phyloP scores from a whole-genome alignment of 495 filamentous ascomycete species.

The Podospora tetraspora region DNA sequence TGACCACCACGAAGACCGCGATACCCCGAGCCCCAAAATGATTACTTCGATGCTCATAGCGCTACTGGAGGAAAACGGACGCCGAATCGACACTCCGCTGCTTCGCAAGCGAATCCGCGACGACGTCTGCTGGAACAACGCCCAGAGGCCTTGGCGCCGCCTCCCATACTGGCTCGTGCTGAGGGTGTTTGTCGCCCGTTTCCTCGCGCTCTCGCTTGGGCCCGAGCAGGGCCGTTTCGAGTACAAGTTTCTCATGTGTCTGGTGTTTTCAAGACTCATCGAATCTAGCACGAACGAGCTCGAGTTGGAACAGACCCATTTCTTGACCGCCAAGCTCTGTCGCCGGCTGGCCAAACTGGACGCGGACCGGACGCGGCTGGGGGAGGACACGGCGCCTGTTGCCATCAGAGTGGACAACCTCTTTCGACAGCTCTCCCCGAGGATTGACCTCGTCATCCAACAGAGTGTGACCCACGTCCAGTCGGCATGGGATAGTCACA shows the following conservation, averaged over 20 bases:
- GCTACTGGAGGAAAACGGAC: slow-evolving; percentile 50
- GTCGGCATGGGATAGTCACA: slow-evolving; percentile 29
- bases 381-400: not conserved
- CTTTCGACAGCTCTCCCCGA: slow-evolving; percentile 16
- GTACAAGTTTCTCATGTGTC: slow-evolving; percentile 55
- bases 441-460: slow-evolving; percentile 20
- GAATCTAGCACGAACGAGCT: slow-evolving; percentile 12
- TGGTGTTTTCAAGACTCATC: slow-evolving; percentile 41
- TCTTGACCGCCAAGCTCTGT: slow-evolving; percentile 51
- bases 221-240: slow-evolving; percentile 40
- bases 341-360: slow-evolving; percentile 59
- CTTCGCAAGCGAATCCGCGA: slow-evolving; percentile 56
- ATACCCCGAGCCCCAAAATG: slow-evolving; percentile 49
- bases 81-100: slow-evolving; percentile 22
- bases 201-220: slow-evolving; percentile 43
- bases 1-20: slow-evolving; percentile 45
- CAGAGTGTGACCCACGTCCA: slow-evolving; percentile 15
- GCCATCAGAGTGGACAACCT: slow-evolving; percentile 9
- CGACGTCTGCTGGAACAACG: slow-evolving; percentile 45
- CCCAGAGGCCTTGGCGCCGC: slow-evolving; percentile 52
- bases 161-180: slow-evolving; percentile 55
- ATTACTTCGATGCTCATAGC: slow-evolving; percentile 54
- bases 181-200: slow-evolving; percentile 49
- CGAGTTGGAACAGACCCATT: slow-evolving; percentile 17
- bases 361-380: slow-evolving; percentile 20